Percentiles rank a stretch among this genome's conserved stretches.
Evolutionary conservation across 345 rosid species (phyloP).

Genomic region (Pistacia atlantica): DNA sequence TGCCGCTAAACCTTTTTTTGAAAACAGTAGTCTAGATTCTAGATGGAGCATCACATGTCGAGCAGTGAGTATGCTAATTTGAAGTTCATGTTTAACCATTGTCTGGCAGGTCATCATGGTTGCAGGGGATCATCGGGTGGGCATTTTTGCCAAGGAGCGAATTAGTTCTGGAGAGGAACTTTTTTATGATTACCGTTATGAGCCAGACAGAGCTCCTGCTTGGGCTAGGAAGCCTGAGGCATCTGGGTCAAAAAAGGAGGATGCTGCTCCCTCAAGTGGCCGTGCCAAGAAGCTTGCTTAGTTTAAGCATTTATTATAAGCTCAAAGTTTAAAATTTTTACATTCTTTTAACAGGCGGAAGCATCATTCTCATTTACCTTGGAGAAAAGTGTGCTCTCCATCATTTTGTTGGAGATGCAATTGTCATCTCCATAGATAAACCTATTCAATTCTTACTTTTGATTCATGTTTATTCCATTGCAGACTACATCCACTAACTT

Average conservation of each 20-base stretch:
- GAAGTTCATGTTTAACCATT: neutral
- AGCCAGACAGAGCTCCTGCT: slow-evolving; percentile 96
- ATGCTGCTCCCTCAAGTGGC: slow-evolving; percentile 72
- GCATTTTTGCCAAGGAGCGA: slow-evolving; percentile 95
- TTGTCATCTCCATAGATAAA: slow-evolving; percentile 37
- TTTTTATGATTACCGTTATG: slow-evolving; percentile 93
- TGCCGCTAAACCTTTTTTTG: neutral
- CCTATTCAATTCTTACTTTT: slow-evolving; percentile 23
- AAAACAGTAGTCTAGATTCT: neutral
- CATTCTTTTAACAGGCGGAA: slow-evolving; percentile 47
- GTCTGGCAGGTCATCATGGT: slow-evolving; percentile 86
- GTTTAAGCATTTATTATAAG: slow-evolving; percentile 25
- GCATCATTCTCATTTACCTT: slow-evolving; percentile 34
- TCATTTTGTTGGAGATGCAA: slow-evolving; percentile 40
- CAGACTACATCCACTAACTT: slow-evolving; percentile 12
- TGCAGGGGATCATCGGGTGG: slow-evolving; percentile 95
- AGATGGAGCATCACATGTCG: neutral
- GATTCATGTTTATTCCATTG: slow-evolving; percentile 21
- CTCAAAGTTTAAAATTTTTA: slow-evolving; percentile 20
- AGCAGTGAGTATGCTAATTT: neutral
- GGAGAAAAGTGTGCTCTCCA: slow-evolving; percentile 22
- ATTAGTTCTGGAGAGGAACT: slow-evolving; percentile 90
- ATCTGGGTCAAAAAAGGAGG: slow-evolving; percentile 83
- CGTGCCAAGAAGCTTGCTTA: slow-evolving; percentile 97
- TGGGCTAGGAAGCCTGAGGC: slow-evolving; percentile 98